Evolutionary conservation across 164 flowering plant genomes (phyloP).

Genomic region (Annona squamosa): DNA sequence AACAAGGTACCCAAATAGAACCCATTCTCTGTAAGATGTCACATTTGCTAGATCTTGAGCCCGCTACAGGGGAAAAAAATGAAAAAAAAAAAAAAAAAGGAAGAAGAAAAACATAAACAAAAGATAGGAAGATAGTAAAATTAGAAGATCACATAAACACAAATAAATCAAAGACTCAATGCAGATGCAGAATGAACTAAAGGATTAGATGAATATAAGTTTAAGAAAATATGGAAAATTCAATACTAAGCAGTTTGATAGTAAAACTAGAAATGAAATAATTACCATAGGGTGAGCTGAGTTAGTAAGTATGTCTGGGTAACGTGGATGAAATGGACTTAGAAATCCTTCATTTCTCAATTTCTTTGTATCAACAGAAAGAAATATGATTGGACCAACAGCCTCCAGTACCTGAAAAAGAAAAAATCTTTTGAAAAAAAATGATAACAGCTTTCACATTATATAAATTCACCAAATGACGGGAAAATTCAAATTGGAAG

Average conservation of each 20-base stretch:
- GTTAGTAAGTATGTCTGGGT: slow-evolving; percentile 97
- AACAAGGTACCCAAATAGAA: slow-evolving; percentile 88
- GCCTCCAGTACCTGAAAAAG: slow-evolving; percentile 85
- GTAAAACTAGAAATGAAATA: slow-evolving; percentile 1
- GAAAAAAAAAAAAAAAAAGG: background rate
- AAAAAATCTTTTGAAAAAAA: slow-evolving; percentile 1
- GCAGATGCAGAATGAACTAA: background rate
- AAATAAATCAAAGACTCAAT: background rate
- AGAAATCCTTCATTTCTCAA: slow-evolving; percentile 96
- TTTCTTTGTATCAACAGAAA: slow-evolving; percentile 90
- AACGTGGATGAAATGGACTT: slow-evolving; percentile 98
- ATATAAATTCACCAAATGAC: background rate
- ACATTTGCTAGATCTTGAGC: slow-evolving; percentile 98
- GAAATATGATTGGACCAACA: slow-evolving; percentile 83
- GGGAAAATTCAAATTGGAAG: background rate
- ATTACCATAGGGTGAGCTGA: slow-evolving; percentile 97
- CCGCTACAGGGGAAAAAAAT: slow-evolving; percentile 45
- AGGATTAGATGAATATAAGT: background rate
- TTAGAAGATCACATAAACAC: too few species aligned
- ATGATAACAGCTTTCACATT: background rate
- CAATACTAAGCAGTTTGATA: background rate
- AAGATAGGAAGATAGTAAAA: too few species aligned
- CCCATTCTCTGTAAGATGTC: slow-evolving; percentile 90
- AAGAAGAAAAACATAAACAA: background rate
- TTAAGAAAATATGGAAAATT: background rate